phyloP scores from a whole-genome alignment of 192 early-diverging fungal genomes.

The Diversispora eburnea region DNA sequence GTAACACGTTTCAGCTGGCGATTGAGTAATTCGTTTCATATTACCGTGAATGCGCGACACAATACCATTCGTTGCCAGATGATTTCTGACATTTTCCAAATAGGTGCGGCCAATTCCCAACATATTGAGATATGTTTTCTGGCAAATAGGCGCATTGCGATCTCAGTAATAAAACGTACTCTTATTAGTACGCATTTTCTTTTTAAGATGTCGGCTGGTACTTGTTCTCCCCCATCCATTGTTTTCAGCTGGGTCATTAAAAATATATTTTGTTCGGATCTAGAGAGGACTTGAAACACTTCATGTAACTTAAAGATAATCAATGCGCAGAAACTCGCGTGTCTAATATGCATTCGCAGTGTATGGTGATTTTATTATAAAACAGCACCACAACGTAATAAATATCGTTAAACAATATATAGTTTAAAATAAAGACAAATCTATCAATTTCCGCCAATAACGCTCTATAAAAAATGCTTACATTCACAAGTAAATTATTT shows the following conservation, averaged over 20 bases:
- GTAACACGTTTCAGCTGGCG: constrained; percentile 20
- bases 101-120: constrained; percentile 14
- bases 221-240: neutral
- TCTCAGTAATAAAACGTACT: constrained; percentile 21
- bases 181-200: constrained; percentile 3
- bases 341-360: no score
- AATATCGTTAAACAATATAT: no score
- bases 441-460: no score
- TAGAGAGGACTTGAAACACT: constrained; percentile 19
- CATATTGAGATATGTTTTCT: constrained; percentile 26
- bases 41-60: neutral
- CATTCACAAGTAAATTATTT: constrained; percentile 8
- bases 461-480: neutral
- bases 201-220: constrained; percentile 15
- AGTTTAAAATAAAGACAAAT: no score
- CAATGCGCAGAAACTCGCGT: no score
- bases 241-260: constrained; percentile 13
- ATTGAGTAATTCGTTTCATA: constrained; percentile 18
- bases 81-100: constrained; percentile 25
- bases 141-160: constrained; percentile 10
- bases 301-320: no score
- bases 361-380: no score
- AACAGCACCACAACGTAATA: no score
- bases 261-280: constrained; percentile 24
- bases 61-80: constrained; percentile 24